Percentiles rank a stretch among this genome's conserved stretches.
Evolutionary conservation across 2,329 filamentous ascomycete genomes (phyloP).

Genomic region (Clarireedia paspali): DNA sequence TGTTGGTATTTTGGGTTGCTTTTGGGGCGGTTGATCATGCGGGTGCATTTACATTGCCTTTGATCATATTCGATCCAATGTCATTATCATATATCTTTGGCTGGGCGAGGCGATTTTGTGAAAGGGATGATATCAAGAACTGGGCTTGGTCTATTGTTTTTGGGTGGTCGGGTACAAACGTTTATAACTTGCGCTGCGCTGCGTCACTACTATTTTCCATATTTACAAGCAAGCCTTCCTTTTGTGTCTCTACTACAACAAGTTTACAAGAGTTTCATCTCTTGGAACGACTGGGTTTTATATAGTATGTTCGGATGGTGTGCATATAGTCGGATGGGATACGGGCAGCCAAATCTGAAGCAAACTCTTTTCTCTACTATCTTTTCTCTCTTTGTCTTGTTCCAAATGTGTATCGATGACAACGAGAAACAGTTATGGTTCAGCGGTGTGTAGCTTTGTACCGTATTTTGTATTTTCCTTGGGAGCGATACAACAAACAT

Average conservation of each 20-base stretch:
- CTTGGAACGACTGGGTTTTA: background rate
- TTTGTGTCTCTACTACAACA: background rate
- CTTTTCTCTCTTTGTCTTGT: background rate
- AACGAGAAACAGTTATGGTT: too few species aligned
- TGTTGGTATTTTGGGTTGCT: slow-evolving; percentile 15
- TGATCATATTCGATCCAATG: slow-evolving; percentile 10
- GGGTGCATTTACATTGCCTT: slow-evolving; percentile 22
- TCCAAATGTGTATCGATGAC: background rate
- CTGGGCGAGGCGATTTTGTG: slow-evolving; percentile 11
- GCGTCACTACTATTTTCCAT: background rate
- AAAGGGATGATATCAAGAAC: slow-evolving; percentile 11
- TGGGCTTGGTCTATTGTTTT: slow-evolving; percentile 2
- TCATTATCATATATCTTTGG: slow-evolving; percentile 10
- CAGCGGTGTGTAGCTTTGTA: too few species aligned
- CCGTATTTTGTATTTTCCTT: too few species aligned
- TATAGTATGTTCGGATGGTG: background rate
- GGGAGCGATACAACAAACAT: too few species aligned
- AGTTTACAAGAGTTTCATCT: background rate
- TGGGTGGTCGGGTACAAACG: slow-evolving; percentile 6
- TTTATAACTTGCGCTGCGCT: background rate
- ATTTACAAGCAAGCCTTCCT: background rate
- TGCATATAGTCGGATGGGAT: background rate
- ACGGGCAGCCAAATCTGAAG: background rate
- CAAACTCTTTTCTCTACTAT: background rate
- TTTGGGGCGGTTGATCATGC: slow-evolving; percentile 24